A percentile compares a stretch with the other conserved stretches of the same genome.
Conservation (phyloP, 176 grass and related monocot species). For the Canna indica region DNA sequence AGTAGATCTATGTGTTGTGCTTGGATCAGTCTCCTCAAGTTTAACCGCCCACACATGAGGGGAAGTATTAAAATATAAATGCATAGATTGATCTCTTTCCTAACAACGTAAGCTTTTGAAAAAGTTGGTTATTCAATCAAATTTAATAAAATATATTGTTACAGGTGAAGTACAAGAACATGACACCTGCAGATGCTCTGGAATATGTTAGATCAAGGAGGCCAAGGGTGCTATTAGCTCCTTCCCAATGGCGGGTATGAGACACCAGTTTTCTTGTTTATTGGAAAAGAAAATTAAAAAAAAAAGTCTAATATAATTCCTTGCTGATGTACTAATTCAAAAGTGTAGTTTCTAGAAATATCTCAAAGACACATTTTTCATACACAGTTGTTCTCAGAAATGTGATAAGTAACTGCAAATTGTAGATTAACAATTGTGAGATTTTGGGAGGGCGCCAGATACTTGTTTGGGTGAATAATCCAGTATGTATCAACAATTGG, state of each 20-base stretch:
- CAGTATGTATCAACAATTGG: not conserved
- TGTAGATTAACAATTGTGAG: not conserved
- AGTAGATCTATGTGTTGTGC: no score
- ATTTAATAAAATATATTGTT: no score
- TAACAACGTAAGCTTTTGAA: no score
- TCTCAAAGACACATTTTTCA: not conserved
- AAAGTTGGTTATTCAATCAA: no score
- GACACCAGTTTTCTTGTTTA: not conserved
- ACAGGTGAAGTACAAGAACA: conserved; percentile 82
- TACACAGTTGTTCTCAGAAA: not conserved
- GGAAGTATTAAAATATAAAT: no score
- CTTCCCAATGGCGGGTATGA: conserved; percentile 61
- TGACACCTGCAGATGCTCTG: conserved; percentile 62
- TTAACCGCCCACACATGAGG: no score
- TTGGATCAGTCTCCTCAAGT: no score
- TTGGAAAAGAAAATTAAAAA: not conserved
- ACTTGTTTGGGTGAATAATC: not conserved
- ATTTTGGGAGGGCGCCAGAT: not conserved
- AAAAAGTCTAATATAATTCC: not conserved
- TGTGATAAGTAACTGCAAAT: not conserved
- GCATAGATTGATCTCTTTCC: no score
- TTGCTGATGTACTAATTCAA: not conserved
- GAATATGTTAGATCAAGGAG: conserved; percentile 63
- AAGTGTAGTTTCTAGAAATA: not conserved
- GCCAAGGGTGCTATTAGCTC: conserved; percentile 63